Evolutionary conservation across 345 rosid species (phyloP), one percentile per base, ranked within the genome.

Genomic region (Lagerstroemia speciosa): DNA sequence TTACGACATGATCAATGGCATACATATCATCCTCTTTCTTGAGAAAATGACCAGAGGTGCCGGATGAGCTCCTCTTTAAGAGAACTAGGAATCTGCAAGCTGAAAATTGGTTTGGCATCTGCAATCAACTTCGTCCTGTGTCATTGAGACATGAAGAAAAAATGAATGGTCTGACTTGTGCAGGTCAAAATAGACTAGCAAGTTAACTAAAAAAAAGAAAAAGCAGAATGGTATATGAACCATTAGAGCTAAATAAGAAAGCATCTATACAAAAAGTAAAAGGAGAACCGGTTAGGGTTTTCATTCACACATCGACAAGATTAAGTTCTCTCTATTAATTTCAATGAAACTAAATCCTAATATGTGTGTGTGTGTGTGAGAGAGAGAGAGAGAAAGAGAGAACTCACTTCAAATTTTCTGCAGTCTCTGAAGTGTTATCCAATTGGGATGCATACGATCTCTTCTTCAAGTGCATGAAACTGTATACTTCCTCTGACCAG

Each of bases 61-160:
- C 80, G 83, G 50, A 90, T 78, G 14, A 92, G 82, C 58, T 84
- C 81, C 74, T 86, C 89, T 79, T 87, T 95, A 77, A 95, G 69
- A 27, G 86, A 78, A 62, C 85, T 88, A 0, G 99, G 98, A 57
- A 95, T 83, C 74, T 86, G 77, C 6, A 88, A 71, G 68, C 74
- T 80, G 60, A 83, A 83, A 26, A 76, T 74, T 66, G 81, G 34
- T 77, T 80, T 87, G 76, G 89, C 94, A 73, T 89, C 90, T 64
- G 75, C 81, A 30, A 87, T 83, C 86, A 95, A 75, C 79, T 66
- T 69, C 77, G 82, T 84, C 91, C 98, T 92, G 86, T 82, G 82
- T 62, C 40, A 58, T 65, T 48, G 33, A 43, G 33, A 41, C 24
- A 40, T 26, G 55, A 29, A 64, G 37, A 55, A 33, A 30, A 40